These are phyloP conservation scores for Penicillium sp. DNA, from an alignment of 2,329 filamentous ascomycete genomes.

Conservation along the genomic window DNA sequence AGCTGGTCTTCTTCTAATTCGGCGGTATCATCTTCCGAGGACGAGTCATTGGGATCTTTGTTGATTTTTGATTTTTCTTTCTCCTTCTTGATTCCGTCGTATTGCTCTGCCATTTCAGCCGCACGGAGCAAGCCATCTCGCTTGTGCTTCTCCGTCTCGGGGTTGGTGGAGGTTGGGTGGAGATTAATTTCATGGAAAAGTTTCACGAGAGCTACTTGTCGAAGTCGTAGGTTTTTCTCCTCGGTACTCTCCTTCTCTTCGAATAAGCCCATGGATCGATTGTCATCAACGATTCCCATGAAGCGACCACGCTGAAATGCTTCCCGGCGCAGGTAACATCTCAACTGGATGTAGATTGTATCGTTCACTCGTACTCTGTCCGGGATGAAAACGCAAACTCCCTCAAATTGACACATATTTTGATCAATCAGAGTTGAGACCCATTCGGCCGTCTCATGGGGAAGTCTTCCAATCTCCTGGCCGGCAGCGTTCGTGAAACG, in stretches of 20 bases:
- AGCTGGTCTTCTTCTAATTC: slow-evolving; percentile 95
- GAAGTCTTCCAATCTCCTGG: slow-evolving; percentile 81
- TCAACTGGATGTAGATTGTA: slow-evolving; percentile 87
- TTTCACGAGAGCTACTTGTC: slow-evolving; percentile 85
- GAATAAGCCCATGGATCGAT: slow-evolving; percentile 73
- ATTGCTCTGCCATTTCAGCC: slow-evolving; percentile 83
- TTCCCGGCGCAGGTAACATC: slow-evolving; percentile 72
- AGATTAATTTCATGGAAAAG: slow-evolving; percentile 89
- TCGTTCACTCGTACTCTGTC: slow-evolving; percentile 87
- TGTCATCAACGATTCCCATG: slow-evolving; percentile 57
- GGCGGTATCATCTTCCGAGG: slow-evolving; percentile 76
- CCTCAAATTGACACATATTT: slow-evolving; percentile 83
- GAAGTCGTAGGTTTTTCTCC: slow-evolving; percentile 78
- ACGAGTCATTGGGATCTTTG: slow-evolving; percentile 46
- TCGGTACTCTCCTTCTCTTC: slow-evolving; percentile 84
- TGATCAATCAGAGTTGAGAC: slow-evolving; percentile 91
- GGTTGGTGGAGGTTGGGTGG: slow-evolving; percentile 73
- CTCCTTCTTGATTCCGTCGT: slow-evolving; percentile 62
- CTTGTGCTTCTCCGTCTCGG: slow-evolving; percentile 74
- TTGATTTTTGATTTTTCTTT: slow-evolving; percentile 35
- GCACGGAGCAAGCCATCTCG: slow-evolving; percentile 82
- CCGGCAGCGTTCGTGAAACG: slow-evolving; percentile 81
- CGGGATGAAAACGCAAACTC: slow-evolving; percentile 83
- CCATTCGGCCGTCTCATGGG: slow-evolving; percentile 87
- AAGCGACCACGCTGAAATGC: slow-evolving; percentile 72